Conservation (phyloP, 2,329 filamentous ascomycete genomes). For the Elsinoe arachidis region DNA sequence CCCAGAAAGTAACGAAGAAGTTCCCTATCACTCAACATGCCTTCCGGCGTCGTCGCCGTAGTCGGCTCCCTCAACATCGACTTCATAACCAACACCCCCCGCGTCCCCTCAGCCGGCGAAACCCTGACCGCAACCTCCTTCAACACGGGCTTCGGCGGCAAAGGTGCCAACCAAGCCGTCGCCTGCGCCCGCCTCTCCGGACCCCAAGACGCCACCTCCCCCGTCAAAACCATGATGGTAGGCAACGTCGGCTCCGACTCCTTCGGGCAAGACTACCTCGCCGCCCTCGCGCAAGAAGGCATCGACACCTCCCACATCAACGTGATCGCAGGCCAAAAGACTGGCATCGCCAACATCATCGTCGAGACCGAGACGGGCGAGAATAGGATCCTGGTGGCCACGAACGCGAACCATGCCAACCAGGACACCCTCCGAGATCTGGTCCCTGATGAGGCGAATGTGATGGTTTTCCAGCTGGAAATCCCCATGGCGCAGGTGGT, state of each 20-base stretch:
- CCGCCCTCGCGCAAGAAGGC: conserved; percentile 36
- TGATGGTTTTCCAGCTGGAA: conserved; percentile 41
- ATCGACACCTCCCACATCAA: conserved; percentile 34
- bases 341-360: conserved; percentile 41
- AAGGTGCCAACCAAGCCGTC: conserved; percentile 92
- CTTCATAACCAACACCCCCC: conserved; percentile 77
- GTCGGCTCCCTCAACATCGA: conserved; percentile 94
- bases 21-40: background rate
- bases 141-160: conserved; percentile 75
- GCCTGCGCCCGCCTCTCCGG: conserved; percentile 65
- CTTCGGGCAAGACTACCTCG: conserved; percentile 32
- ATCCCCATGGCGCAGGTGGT: conserved; percentile 35
- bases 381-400: conserved; percentile 42
- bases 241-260: conserved; percentile 42
- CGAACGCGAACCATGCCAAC: conserved; percentile 37
- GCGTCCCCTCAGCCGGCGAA: conserved; percentile 76
- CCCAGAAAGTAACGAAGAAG: too few relatives aligned
- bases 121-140: conserved; percentile 75
- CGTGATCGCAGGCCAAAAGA: conserved; percentile 35
- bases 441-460: conserved; percentile 32
- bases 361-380: conserved; percentile 41
- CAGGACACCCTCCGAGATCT: conserved; percentile 27
- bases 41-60: conserved; percentile 49
- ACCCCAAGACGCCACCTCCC: conserved; percentile 18
- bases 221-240: conserved; percentile 40